Base-by-base conservation (phyloP, 2,329 filamentous ascomycete genomes). In the Cryphonectria naterciae region DNA sequence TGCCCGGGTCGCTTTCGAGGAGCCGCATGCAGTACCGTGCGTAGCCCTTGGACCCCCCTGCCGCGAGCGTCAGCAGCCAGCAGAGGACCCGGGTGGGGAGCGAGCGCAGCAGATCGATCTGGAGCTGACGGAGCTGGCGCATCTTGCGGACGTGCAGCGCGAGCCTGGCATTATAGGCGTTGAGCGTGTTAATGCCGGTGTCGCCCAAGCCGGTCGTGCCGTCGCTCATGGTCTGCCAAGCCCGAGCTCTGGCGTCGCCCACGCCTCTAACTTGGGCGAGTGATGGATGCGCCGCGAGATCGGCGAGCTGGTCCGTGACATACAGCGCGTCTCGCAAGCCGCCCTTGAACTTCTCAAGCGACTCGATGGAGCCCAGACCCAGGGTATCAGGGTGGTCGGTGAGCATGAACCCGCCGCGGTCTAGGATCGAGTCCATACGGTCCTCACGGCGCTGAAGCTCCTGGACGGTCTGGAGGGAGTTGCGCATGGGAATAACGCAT, bases 401-500 rank as follows among this genome's bases (percentile, higher is more conserved):
- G 32, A 68, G 69, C 13, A 73, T 60, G 39, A 73, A 73, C 4
- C 65, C 67, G 52, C 71, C 52, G 43, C 61, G 32, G 19, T 70
- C 61, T n/a, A 73, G 66, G 39, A 73, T 63, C 8, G 71, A 73
- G 4, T 25, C 35, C 37, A 71, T 67, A 15, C 71, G 69, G 46
- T 41, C n/a, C 52, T 63, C 62, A n/a, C 71, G 71, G 28, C 70
- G 37, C 15, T 71, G 65, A 28, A 73, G 43, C 58, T 73, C 71
- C 37, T 28, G 56, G 22, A 73, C 43, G 35, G 69, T 69, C 17
- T 54, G 39, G 43, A 73, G 66, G 35, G 69, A 69, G 49, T 70
- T 61, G 41, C 64, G 67, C 7, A 37, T 22, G 19, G 46, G 37
- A 41, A 72, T 63, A 8, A 28, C 25, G 52, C 52, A 62, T 67